Evolutionary conservation across 192 early-diverging fungal species (phyloP).

Genomic region (Coemansia sp.): DNA sequence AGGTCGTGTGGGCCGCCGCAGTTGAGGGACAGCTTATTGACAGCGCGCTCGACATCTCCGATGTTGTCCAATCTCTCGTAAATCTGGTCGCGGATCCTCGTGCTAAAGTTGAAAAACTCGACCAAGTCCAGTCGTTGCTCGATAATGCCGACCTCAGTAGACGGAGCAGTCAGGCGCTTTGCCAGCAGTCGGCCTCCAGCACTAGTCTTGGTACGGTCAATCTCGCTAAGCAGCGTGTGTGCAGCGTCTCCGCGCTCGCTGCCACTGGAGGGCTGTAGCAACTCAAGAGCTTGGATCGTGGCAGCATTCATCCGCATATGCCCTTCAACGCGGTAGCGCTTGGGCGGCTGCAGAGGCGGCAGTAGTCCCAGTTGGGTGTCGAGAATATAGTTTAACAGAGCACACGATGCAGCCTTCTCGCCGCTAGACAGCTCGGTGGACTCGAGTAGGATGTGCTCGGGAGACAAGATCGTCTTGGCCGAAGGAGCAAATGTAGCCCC

Average conservation of each 20-base stretch:
- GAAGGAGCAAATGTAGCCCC: slow-evolving; percentile 23
- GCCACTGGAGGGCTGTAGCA: slow-evolving; percentile 59
- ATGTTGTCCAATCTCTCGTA: slow-evolving; percentile 57
- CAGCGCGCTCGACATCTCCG: slow-evolving; percentile 65
- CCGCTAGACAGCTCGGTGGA: slow-evolving; percentile 30
- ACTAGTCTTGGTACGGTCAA: slow-evolving; percentile 78
- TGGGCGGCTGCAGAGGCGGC: slow-evolving; percentile 64
- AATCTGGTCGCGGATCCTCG: slow-evolving; percentile 48
- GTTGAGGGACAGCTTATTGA: slow-evolving; percentile 67
- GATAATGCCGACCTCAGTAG: slow-evolving; percentile 62
- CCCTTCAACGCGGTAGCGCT: slow-evolving; percentile 52
- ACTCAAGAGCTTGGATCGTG: slow-evolving; percentile 74
- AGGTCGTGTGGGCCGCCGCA: slow-evolving; percentile 63
- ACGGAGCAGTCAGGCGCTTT: slow-evolving; percentile 67
- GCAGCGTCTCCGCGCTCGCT: slow-evolving; percentile 35
- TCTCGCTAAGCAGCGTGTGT: slow-evolving; percentile 65
- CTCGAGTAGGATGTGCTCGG: slow-evolving; percentile 29
- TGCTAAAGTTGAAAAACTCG: slow-evolving; percentile 60
- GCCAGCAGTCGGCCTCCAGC: slow-evolving; percentile 74
- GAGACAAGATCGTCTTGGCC: slow-evolving; percentile 11
- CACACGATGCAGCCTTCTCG: slow-evolving; percentile 36
- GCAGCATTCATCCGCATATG: slow-evolving; percentile 78
- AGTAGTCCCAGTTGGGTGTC: slow-evolving; percentile 65
- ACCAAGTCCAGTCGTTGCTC: slow-evolving; percentile 72
- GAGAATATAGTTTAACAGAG: slow-evolving; percentile 67